These are phyloP conservation scores for Grigorovia transvaalensis DNA, from an alignment of 805 yeast species.

Conservation along the genomic window DNA sequence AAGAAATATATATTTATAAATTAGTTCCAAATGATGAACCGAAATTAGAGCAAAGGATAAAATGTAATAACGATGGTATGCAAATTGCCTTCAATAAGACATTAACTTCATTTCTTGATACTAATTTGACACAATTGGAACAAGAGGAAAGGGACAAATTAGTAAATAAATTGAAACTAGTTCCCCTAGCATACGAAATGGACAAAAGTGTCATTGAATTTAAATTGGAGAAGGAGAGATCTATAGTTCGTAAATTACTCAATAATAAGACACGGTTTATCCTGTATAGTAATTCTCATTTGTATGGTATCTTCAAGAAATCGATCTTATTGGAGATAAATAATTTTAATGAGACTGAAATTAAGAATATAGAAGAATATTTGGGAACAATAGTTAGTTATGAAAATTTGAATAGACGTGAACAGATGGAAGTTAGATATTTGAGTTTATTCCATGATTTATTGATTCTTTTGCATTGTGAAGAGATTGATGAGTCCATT, in stretches of 20 bases:
- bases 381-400: constrained; percentile 2
- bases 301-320: constrained; percentile 10
- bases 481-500: constrained; percentile 11
- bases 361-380: constrained; percentile 13
- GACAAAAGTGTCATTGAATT: constrained; percentile 11
- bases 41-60: constrained; percentile 8
- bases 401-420: constrained; percentile 7
- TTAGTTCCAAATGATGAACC: constrained; percentile 11
- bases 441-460: constrained; percentile 14
- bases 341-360: constrained; percentile 14
- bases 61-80: neutral
- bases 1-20: constrained; percentile 3
- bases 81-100: constrained; percentile 8
- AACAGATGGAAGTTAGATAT: constrained; percentile 14
- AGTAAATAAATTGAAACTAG: constrained; percentile 13
- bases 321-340: constrained; percentile 18
- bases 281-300: constrained; percentile 12
- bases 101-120: constrained; percentile 9
- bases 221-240: constrained; percentile 18
- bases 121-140: constrained; percentile 2
- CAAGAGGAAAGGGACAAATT: constrained; percentile 3
- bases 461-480: constrained; percentile 18
- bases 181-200: constrained; percentile 10
- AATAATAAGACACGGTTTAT: constrained; percentile 13
- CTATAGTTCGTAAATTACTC: constrained; percentile 12